Conservation (phyloP, 169 alveolate genomes). For the Theileria annulata region DNA sequence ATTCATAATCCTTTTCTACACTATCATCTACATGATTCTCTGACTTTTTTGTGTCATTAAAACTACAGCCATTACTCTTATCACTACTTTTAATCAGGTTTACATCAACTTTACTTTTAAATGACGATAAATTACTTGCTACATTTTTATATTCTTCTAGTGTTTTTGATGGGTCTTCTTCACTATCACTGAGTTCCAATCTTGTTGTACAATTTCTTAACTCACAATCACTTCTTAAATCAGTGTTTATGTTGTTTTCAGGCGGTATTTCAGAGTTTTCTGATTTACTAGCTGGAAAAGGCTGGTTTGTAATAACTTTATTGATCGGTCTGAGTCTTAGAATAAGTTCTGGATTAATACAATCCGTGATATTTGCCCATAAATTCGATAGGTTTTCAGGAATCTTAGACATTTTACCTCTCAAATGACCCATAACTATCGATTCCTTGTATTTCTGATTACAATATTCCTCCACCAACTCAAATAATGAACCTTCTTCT, state of each 20-base stretch:
- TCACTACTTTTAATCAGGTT: neutral
- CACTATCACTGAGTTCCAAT: neutral
- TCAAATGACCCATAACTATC: constrained; percentile 40
- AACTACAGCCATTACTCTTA: neutral
- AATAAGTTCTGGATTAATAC: constrained; percentile 35
- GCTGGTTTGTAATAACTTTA: neutral
- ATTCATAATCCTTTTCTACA: neutral
- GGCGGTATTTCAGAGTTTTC: neutral
- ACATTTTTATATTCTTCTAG: constrained; percentile 2
- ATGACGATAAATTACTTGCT: neutral
- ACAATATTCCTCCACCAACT: constrained; percentile 15
- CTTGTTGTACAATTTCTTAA: neutral
- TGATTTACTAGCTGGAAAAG: neutral
- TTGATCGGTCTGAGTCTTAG: constrained; percentile 40
- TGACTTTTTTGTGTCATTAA: neutral
- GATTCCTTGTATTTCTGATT: constrained; percentile 32
- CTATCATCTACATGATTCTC: neutral
- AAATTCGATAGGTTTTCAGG: constrained; percentile 30
- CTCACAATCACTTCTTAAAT: neutral
- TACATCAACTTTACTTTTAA: neutral
- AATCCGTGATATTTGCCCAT: constrained; percentile 49
- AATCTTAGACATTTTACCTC: constrained; percentile 27
- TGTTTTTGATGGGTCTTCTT: constrained; percentile 15
- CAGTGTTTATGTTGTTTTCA: neutral
- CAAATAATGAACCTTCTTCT: constrained; percentile 46